phyloP scores from a whole-genome alignment of 768 basidiomycete genomes.

The Boletales sp. region DNA sequence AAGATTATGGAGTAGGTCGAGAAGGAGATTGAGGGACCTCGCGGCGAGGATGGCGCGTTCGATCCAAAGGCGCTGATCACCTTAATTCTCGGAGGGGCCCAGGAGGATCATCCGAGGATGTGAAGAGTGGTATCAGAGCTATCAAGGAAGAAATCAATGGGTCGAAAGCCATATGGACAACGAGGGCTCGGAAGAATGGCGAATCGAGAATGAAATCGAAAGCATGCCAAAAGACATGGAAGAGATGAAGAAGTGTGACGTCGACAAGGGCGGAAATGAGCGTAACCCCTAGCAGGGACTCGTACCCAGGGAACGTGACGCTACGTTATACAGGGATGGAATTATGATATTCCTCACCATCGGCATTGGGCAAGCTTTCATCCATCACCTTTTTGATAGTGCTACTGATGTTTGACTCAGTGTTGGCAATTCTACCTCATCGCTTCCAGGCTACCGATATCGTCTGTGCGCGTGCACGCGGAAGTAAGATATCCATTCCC shows the following conservation, averaged over 20 bases:
- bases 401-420: too few species aligned
- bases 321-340: too few species aligned
- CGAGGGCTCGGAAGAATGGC: constrained; percentile 1
- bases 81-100: constrained; percentile 9
- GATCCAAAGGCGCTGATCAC: constrained; percentile 2
- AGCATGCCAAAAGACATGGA: constrained; percentile 8
- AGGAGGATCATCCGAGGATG: too few species aligned
- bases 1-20: constrained; percentile 9
- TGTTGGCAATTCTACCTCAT: too few species aligned
- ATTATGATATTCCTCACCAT: constrained; percentile 16
- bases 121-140: constrained; percentile 1
- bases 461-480: too few species aligned
- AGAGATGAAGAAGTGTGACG: constrained; percentile 4
- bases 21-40: constrained; percentile 8
- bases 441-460: too few species aligned
- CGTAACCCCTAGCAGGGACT: constrained; percentile 11
- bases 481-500: too few species aligned
- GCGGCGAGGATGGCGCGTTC: constrained; percentile 3
- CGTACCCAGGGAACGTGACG: constrained; percentile 8
- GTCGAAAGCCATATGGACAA: neutral
- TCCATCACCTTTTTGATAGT: neutral
- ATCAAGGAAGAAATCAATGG: constrained; percentile 4
- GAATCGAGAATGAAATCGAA: constrained; percentile 7
- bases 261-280: constrained; percentile 5
- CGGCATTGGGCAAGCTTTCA: too few species aligned